These are phyloP conservation scores for Diddensiella transvaalensis DNA, from an alignment of 805 yeast species.

Conservation along the genomic window DNA sequence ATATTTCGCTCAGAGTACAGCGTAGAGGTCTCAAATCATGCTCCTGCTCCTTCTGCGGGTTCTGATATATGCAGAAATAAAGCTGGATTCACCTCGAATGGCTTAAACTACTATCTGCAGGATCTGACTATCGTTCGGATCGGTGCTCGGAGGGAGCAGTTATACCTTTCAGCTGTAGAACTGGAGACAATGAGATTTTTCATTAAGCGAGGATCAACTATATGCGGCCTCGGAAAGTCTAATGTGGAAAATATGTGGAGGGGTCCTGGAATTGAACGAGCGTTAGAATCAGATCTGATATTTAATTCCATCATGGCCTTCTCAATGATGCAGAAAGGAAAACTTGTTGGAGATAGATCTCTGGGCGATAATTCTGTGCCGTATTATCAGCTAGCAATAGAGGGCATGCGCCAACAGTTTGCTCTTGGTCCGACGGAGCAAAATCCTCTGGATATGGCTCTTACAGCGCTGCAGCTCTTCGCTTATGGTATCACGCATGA, in stretches of 20 bases:
- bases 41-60: not conserved
- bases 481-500: conserved; percentile 5
- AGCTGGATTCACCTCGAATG: not conserved
- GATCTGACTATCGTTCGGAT: not conserved
- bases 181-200: conserved; percentile 3
- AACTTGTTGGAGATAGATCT: not conserved
- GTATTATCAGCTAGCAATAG: conserved; percentile 6
- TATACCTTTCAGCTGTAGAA: conserved; percentile 2
- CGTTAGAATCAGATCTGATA: conserved; percentile 7
- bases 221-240: not conserved
- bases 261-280: not conserved
- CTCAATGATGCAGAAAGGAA: not conserved
- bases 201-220: not conserved
- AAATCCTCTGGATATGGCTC: conserved; percentile 7
- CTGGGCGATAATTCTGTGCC: not conserved
- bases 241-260: conserved; percentile 1
- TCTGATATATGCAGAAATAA: not conserved
- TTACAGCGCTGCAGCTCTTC: conserved; percentile 3
- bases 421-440: conserved; percentile 1
- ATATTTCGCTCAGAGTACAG: conserved; percentile 5
- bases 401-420: not conserved
- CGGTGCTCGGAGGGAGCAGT: not conserved
- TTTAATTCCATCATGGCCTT: conserved; percentile 10
- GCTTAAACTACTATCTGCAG: not conserved
- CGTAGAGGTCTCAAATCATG: not conserved